Percentiles rank a stretch among this genome's conserved stretches.
These are phyloP conservation scores for Podila minutissima DNA, from an alignment of 192 early-diverging fungal species.

Conservation along the genomic window DNA sequence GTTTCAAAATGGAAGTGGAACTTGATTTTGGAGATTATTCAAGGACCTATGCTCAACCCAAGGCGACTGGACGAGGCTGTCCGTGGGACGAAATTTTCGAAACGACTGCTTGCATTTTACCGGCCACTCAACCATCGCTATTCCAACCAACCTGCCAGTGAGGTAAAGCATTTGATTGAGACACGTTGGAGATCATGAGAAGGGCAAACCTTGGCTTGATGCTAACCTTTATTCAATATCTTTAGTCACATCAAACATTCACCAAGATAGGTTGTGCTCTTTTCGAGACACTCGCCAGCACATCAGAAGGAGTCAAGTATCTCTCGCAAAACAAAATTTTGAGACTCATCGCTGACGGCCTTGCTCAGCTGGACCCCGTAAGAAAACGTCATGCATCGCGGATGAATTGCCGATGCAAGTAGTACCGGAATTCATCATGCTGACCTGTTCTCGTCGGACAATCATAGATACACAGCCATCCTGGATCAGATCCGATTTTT, in stretches of 20 bases:
- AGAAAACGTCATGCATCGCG: too few species aligned
- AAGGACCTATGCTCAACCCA: slow-evolving; percentile 79
- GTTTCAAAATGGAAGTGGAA: slow-evolving; percentile 85
- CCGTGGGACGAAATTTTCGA: slow-evolving; percentile 75
- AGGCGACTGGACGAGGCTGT: slow-evolving; percentile 80
- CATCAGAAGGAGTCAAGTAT: slow-evolving; percentile 73
- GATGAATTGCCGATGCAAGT: neutral
- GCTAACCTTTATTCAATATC: too few species aligned
- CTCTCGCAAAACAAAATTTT: slow-evolving; percentile 76
- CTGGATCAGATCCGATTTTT: slow-evolving; percentile 72
- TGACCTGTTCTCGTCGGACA: neutral
- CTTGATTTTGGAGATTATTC: slow-evolving; percentile 75
- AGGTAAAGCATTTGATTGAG: slow-evolving; percentile 40
- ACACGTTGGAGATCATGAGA: too few species aligned
- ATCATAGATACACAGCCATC: slow-evolving; percentile 52
- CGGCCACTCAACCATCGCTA: slow-evolving; percentile 77
- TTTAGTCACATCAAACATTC: slow-evolving; percentile 50
- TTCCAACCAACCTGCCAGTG: slow-evolving; percentile 66
- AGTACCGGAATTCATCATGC: neutral
- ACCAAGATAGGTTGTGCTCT: slow-evolving; percentile 76
- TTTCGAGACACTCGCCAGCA: slow-evolving; percentile 68
- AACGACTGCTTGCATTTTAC: slow-evolving; percentile 78
- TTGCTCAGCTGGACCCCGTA: slow-evolving; percentile 81
- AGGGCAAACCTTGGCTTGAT: too few species aligned
- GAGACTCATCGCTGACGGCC: slow-evolving; percentile 75